phyloP scores from a whole-genome alignment of 2,329 filamentous ascomycete species.

The Monosporascus sp. region DNA sequence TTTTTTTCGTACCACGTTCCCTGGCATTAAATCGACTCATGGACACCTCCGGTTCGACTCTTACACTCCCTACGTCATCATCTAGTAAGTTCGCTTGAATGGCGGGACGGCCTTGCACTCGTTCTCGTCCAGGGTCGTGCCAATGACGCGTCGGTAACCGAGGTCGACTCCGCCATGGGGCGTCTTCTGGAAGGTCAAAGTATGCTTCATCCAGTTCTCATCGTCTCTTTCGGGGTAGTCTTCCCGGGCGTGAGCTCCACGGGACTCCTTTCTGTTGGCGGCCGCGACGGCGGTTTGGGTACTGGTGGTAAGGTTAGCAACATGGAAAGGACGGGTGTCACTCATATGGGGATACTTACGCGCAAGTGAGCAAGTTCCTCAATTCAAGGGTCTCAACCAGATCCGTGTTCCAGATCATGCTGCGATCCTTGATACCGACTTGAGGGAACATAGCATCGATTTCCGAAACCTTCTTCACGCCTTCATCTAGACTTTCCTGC shows the following conservation, averaged over 20 bases:
- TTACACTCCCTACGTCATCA: constrained; percentile 13
- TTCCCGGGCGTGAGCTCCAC: constrained; percentile 94
- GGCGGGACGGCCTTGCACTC: constrained; percentile 96
- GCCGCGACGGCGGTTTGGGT: constrained; percentile 88
- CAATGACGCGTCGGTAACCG: constrained; percentile 77
- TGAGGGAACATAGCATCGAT: constrained; percentile 77
- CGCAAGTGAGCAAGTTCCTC: constrained; percentile 92
- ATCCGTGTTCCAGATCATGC: constrained; percentile 99
- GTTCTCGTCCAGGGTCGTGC: constrained; percentile 81
- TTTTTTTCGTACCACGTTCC: background rate
- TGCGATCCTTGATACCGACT: constrained; percentile 94
- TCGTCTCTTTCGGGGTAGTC: constrained; percentile 96
- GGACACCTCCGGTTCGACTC: background rate
- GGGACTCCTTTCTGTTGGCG: constrained; percentile 92
- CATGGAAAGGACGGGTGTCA: constrained; percentile 5
- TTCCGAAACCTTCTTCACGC: constrained; percentile 80
- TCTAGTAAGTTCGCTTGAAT: constrained; percentile 88
- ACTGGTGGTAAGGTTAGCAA: constrained; percentile 34
- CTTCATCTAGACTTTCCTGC: constrained; percentile 88
- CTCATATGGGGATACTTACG: constrained; percentile 54
- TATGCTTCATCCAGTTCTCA: constrained; percentile 99
- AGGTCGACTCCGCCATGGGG: constrained; percentile 85
- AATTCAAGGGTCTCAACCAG: constrained; percentile 94
- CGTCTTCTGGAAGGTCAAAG: constrained; percentile 89
- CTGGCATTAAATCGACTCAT: background rate